Conservation (phyloP, 2,329 filamentous ascomycete species). For the Beauveria scarabaeidicola region DNA sequence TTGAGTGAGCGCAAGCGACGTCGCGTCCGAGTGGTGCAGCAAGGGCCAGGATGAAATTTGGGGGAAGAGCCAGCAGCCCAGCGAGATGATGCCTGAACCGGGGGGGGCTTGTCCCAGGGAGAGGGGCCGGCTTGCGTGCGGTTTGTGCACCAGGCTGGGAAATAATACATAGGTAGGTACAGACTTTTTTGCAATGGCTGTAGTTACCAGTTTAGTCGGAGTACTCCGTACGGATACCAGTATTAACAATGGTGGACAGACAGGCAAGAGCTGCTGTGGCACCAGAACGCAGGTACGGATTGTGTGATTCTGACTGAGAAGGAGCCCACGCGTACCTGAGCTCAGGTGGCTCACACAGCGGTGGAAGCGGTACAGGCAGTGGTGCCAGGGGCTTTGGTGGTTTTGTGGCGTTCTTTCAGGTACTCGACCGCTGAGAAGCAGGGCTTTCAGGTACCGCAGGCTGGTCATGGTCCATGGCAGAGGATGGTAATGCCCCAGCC, state of each 20-base stretch:
- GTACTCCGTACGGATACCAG: neutral
- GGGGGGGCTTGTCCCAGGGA: slow-evolving; percentile 1
- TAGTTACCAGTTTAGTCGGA: too few relatives aligned
- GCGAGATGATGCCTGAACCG: neutral
- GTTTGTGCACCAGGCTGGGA: slow-evolving; percentile 5
- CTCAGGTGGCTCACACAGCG: neutral
- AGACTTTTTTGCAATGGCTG: too few relatives aligned
- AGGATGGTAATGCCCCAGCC: neutral
- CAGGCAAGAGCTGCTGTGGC: too few relatives aligned
- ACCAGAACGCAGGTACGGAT: neutral
- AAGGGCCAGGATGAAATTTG: slow-evolving; percentile 2
- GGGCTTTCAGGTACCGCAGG: neutral
- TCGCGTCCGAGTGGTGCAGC: slow-evolving; percentile 5
- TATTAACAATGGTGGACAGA: too few relatives aligned
- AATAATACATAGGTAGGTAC: neutral
- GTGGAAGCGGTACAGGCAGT: neutral
- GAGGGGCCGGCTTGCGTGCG: neutral
- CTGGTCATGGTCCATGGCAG: neutral
- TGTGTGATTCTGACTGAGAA: too few relatives aligned
- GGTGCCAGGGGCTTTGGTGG: neutral
- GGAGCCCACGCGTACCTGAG: too few relatives aligned
- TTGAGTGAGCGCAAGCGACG: slow-evolving; percentile 3
- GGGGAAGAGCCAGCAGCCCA: slow-evolving; percentile 1
- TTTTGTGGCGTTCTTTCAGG: neutral
- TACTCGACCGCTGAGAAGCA: too few relatives aligned